Base-by-base conservation (phyloP, 1,139 yeast species). In the Casaregolazyma lundiana region DNA sequence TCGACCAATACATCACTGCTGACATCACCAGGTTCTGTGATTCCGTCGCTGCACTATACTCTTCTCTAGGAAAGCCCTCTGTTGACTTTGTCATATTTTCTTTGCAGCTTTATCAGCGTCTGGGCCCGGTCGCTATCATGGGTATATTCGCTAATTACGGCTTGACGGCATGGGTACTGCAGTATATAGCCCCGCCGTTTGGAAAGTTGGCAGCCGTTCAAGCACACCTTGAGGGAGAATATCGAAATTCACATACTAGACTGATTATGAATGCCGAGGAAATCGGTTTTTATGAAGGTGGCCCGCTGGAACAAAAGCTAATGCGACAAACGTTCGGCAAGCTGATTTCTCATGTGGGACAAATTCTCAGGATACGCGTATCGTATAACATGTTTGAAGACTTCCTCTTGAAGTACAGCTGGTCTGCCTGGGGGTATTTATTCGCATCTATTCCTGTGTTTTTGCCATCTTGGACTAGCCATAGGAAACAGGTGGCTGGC, bases 341-440 rank as follows among this genome's bases (percentile, higher is more conserved):
- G 37, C 73, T 90, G 52, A 80, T 81, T 58, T 73, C 76, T 50
- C 78, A 75, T 49, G 65, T 73, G 48, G 60, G 70, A 32, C 62
- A 63, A 37, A 70, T 75, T 35, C 70, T 75, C 50, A 63, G 69
- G 34, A 65, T 72, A 47, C 75, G 75, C 57, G 72, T 76, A 16
- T 71, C 75, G 9, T 90, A 88, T 64, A 82, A 83, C 44, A 73
- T 86, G 56, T 68, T 87, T 53, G 97, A 90, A 66, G 95, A 88
- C 63, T 88, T 88, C 61, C 80, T 89, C 42, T 75, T 90, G 63
- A 90, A 89, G 67, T 89, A 87, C 61, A 81, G 94, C 15, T 90
- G 97, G 97, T 88, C 96, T 2, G 96, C 95, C 0, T 75, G 92
- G 69, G 97, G 97, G 8, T 89, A 89, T 62, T 69, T 88, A 24